Base-by-base conservation (phyloP, 2,329 filamentous ascomycete genomes). In the Aspergillus quadrilineatus region DNA sequence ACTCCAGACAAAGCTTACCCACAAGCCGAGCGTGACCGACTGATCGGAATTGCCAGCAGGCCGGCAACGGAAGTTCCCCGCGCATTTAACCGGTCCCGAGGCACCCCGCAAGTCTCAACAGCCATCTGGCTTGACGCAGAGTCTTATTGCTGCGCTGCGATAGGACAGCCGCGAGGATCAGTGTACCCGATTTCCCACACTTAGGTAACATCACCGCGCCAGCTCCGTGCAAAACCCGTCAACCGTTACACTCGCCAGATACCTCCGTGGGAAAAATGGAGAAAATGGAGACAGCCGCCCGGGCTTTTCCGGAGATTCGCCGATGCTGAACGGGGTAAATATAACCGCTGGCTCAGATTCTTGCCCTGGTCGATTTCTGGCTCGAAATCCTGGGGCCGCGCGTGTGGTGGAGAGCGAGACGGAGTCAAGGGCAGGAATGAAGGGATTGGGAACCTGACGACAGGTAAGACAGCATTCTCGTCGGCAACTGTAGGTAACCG, bases 1-100 rank as follows among this genome's bases (percentile, higher is more conserved):
- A 37, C 34, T 14, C 34, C 14, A 32, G 26, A 47, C 46, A 22
- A 32, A 37, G 4, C 8, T 26, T n/a, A 50, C 47, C 48, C 42
- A 51, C 46, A 60, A 60, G 58, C 57, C 58, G 53, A 59, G 12
- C 50, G 50, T 32, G 50, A 47, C 57, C 59, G 59, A 61, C 57
- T 45, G 41, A 48, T 53, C 47, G 46, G 60, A 56, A 60, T 51
- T 54, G 41, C 22, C 48, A 28, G 2, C 7, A 50, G 43, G 51
- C 60, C 56, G 57, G 37, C 56, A 56, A 54, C 56, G 56, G 56
- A 60, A 63, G 55, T 60, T 57, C 60, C 60, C 58, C 58, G 57
- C 54, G 47, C 61, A 63, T 64, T 64, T 63, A 64, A 60, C 61
- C 63, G 63, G 63, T 58, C 41, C 50, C 50, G 50, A 53, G 50